Conservation (phyloP, 2,329 filamentous ascomycete genomes). For the Colletotrichum higginsianum region DNA sequence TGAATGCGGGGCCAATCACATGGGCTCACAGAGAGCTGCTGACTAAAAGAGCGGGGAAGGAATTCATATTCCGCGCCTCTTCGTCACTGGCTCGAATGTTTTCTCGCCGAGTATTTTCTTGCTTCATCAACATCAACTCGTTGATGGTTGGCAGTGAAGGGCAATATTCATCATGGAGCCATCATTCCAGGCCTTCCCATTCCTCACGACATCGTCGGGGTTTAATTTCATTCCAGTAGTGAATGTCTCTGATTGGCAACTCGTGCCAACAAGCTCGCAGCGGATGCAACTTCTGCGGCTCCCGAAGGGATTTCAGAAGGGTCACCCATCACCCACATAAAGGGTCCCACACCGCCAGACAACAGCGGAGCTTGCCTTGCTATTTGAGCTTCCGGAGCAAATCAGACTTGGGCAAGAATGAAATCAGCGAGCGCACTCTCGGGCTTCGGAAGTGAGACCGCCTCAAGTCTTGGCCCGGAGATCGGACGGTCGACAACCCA, state of each 20-base stretch:
- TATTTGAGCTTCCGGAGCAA: neutral
- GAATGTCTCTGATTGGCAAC: too few species aligned
- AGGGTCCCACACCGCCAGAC: neutral
- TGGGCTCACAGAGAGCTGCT: conserved; percentile 1
- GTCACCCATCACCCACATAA: neutral
- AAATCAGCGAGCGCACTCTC: neutral
- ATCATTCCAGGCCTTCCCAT: neutral
- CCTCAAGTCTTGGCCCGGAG: conserved; percentile 25
- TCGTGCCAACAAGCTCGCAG: too few species aligned
- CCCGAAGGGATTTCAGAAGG: too few species aligned
- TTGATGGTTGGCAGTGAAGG: neutral
- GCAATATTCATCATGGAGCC: neutral
- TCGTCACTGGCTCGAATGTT: conserved; percentile 26
- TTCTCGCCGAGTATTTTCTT: neutral
- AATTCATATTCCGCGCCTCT: conserved; percentile 36
- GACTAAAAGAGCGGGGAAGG: conserved; percentile 26
- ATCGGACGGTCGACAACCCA: conserved; percentile 10
- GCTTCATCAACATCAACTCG: neutral
- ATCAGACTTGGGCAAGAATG: neutral
- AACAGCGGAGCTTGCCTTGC: too few species aligned
- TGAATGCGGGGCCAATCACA: conserved; percentile 27
- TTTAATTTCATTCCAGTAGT: too few species aligned
- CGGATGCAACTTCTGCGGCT: neutral
- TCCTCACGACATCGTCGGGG: too few species aligned
- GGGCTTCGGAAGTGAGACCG: conserved; percentile 3